Base-by-base conservation (phyloP, 768 basidiomycete genomes). In the Coprinopsis sp. region DNA sequence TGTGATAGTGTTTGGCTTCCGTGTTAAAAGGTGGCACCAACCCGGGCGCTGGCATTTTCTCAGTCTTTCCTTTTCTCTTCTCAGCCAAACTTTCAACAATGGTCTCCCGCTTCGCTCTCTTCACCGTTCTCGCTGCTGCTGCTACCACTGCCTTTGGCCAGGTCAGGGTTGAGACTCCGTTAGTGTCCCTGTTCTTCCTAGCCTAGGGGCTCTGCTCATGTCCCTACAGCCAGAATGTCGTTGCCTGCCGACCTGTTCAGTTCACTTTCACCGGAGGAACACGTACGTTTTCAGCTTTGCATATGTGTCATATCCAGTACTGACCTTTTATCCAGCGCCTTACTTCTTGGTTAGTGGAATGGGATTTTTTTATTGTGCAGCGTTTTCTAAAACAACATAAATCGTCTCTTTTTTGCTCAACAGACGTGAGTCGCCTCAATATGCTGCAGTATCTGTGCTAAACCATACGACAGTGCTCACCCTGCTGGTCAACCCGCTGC, bases 271-370 rank as follows among this genome's bases (percentile, higher is more conserved):
- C 31, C 25, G 61, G 58, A 51, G 63, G 63, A 52, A 40, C 34
- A 33, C 28, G 63, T 64, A 39, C 44, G 54, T 53, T 3, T 5
- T 13, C 36, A 34, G 22, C 2, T 19, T 14, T 31, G 6, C 13
- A 23, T n/a, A n/a, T 7, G 21, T 36, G 14, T 19, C 18, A 14
- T 10, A 16, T 14, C 23, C 22, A 12, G n/a, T 24, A 6, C 38
- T 44, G 21, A 30, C 22, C 30, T 1, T 25, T 37, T 18, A 31
- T 27, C 24, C 29, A 52, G 63, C 53, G 31, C 63, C 63, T 37
- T 63, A 57, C 47, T 60, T 54, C 49, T 47, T 64, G 58, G 63
- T 63, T 51, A 33, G 63, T 64, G 18, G 12, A 23, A 16, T 19
- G 49, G 23, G 1, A 38, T 25, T n/a, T n/a, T n/a, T n/a, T n/a